Evolutionary conservation across 176 grass and related monocot species (phyloP).

Genomic region (Juncus effusus): DNA sequence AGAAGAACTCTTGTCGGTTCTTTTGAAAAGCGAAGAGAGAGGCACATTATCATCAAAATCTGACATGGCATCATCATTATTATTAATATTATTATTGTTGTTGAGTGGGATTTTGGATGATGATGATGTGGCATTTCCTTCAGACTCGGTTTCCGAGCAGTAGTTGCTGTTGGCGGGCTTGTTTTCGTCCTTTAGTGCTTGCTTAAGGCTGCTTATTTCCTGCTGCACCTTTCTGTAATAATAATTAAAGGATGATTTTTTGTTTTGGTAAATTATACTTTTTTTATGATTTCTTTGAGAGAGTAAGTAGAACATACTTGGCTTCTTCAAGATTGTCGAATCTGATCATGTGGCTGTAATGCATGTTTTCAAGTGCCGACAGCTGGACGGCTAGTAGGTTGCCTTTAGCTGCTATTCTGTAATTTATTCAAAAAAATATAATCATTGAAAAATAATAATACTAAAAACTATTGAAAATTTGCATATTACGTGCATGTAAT

Average conservation of each 20-base stretch:
- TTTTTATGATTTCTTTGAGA: background rate
- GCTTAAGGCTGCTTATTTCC: conserved; percentile 61
- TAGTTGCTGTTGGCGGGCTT: conserved; percentile 43
- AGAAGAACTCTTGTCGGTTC: conserved; percentile 30
- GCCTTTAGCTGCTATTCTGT: conserved; percentile 79
- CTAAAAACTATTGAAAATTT: conserved; percentile 6
- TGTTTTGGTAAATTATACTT: background rate
- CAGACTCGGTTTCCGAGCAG: conserved; percentile 84
- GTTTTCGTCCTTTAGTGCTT: conserved; percentile 48
- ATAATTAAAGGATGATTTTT: background rate
- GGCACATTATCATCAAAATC: conserved; percentile 51
- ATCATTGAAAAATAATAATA: background rate
- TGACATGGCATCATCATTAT: conserved; percentile 26
- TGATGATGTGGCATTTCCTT: conserved; percentile 44
- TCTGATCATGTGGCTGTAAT: conserved; percentile 87
- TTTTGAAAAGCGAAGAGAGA: conserved; percentile 56
- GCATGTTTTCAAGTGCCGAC: conserved; percentile 87
- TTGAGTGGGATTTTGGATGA: conserved; percentile 12
- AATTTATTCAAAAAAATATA: conserved; percentile 32
- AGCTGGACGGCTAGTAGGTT: conserved; percentile 53
- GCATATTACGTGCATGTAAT: background rate
- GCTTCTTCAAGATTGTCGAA: conserved; percentile 79
- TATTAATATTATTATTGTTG: conserved; percentile 23
- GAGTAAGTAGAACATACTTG: conserved; percentile 44
- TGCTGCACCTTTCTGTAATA: conserved; percentile 54